These are phyloP conservation scores for Rugonectria rugulosa DNA, from an alignment of 2,329 filamentous ascomycete genomes.

Conservation along the genomic window DNA sequence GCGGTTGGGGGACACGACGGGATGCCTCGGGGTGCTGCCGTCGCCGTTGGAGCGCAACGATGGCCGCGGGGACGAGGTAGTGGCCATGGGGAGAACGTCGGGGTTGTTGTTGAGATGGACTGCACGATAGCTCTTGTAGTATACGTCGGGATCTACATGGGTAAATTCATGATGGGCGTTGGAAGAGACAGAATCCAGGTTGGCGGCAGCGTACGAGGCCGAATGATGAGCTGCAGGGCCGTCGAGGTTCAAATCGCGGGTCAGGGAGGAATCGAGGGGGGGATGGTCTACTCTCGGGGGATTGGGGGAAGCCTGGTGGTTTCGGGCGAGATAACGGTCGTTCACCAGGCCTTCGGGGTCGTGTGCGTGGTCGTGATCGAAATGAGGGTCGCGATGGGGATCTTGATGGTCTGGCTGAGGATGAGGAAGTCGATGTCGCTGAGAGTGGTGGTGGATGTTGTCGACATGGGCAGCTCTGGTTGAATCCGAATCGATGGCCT, in stretches of 20 bases:
- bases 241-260: conserved; percentile 30
- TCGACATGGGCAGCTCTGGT: conserved; percentile 32
- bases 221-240: conserved; percentile 30
- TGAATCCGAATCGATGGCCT: conserved; percentile 34
- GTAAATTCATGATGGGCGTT: conserved; percentile 48
- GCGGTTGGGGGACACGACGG: conserved; percentile 50
- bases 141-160: conserved; percentile 61
- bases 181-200: conserved; percentile 31
- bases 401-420: conserved; percentile 41
- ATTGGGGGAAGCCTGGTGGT: conserved; percentile 16
- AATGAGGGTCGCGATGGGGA: conserved; percentile 37
- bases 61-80: conserved; percentile 52
- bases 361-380: conserved; percentile 34
- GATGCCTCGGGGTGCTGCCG: conserved; percentile 57
- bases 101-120: conserved; percentile 45
- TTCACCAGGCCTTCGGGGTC: conserved; percentile 33
- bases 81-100: conserved; percentile 47
- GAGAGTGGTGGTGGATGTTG: conserved; percentile 36
- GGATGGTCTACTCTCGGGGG: conserved; percentile 22
- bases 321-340: conserved; percentile 21
- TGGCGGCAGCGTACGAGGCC: conserved; percentile 34
- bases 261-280: conserved; percentile 30
- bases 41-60: conserved; percentile 59
- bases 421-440: conserved; percentile 40
- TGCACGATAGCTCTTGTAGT: conserved; percentile 60